These are phyloP conservation scores for Myriosclerotinia duriaeana DNA, from an alignment of 2,329 filamentous ascomycete genomes.

Conservation along the genomic window DNA sequence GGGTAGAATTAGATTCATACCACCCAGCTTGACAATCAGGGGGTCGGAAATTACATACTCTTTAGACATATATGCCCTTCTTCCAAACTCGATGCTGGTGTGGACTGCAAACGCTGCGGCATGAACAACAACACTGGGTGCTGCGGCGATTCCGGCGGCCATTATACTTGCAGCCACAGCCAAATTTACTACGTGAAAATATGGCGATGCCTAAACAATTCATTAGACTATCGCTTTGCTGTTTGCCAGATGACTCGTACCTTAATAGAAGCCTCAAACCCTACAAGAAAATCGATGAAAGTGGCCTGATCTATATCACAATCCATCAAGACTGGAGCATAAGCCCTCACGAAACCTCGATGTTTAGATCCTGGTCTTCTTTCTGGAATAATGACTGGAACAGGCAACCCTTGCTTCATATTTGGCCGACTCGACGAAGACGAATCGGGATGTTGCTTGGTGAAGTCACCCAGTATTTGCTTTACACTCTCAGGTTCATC, in stretches of 20 bases:
- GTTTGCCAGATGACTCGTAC: not conserved
- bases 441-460: not conserved
- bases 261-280: slow-evolving; percentile 43
- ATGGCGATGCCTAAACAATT: slow-evolving; percentile 44
- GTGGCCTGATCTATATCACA: slow-evolving; percentile 49
- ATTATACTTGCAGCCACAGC: slow-evolving; percentile 32
- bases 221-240: not conserved
- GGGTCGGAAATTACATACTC: slow-evolving; percentile 42
- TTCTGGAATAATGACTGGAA: slow-evolving; percentile 53
- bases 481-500: slow-evolving; percentile 1
- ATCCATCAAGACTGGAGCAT: slow-evolving; percentile 49
- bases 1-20: slow-evolving; percentile 23
- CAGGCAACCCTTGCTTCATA: slow-evolving; percentile 36
- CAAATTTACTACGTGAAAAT: slow-evolving; percentile 46
- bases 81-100: slow-evolving; percentile 15
- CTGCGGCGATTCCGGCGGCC: slow-evolving; percentile 37
- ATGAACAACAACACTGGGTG: slow-evolving; percentile 44
- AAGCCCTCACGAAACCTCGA: slow-evolving; percentile 54
- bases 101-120: slow-evolving; percentile 17
- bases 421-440: not conserved
- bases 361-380: slow-evolving; percentile 49
- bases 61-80: slow-evolving; percentile 23
- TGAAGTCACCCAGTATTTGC: slow-evolving; percentile 13
- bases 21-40: slow-evolving; percentile 39
- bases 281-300: slow-evolving; percentile 51